phyloP scores from a whole-genome alignment of 345 rosid genomes.

The Zanthoxylum bungeanum region DNA sequence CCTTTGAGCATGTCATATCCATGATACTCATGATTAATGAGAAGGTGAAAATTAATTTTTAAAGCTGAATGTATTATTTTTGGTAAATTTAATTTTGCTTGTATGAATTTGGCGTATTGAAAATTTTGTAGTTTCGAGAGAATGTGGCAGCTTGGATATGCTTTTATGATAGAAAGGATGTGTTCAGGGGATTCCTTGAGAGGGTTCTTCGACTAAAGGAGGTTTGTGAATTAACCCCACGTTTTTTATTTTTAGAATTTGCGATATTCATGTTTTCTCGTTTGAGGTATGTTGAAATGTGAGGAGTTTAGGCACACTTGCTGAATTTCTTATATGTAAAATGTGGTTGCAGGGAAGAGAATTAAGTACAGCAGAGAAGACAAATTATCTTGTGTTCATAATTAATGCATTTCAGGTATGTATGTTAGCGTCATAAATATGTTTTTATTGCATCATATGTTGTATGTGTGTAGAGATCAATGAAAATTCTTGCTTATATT shows the following conservation, averaged over 20 bases:
- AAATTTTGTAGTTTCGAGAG: conserved; percentile 79
- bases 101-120: conserved; percentile 3
- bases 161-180: conserved; percentile 74
- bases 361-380: conserved; percentile 82
- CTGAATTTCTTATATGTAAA: conserved; percentile 6
- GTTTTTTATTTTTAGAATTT: not conserved
- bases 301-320: conserved; percentile 5
- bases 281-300: not conserved
- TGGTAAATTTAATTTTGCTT: not conserved
- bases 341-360: conserved; percentile 69
- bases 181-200: conserved; percentile 70
- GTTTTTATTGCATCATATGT: conserved; percentile 1
- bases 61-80: not conserved
- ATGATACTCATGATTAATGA: conserved; percentile 97
- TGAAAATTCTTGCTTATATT: not conserved
- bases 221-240: conserved; percentile 43
- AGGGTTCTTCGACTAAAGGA: conserved; percentile 84
- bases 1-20: conserved; percentile 95
- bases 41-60: conserved; percentile 43
- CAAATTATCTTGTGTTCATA: conserved; percentile 91
- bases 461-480: not conserved
- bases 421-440: conserved; percentile 31
- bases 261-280: not conserved
- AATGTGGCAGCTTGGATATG: conserved; percentile 96
- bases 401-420: conserved; percentile 99